Base-by-base conservation (phyloP, 2,329 filamentous ascomycete species). In the Dactylellina drechsleri region DNA sequence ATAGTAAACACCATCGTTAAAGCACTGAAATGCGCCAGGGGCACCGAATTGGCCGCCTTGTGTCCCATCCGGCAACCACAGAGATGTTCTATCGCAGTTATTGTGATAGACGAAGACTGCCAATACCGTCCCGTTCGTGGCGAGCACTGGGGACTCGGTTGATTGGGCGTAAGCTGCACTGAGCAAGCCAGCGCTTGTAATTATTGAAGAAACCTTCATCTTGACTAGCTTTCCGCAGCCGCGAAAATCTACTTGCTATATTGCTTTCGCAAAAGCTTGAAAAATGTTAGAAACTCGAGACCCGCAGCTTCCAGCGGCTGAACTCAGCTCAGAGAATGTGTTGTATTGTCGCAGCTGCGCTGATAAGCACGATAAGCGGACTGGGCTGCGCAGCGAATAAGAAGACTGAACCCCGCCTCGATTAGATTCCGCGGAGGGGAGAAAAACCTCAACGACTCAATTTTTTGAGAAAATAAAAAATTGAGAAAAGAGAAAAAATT, bases 81-180 rank as follows among this genome's bases (percentile, higher is more conserved):
- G 16, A 7, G 71, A 75, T 13, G 71, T 75, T 50, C 71, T 62
- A 18, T 75, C 71, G 59, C 71, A 75, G 41, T 75, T 45, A 16
- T 75, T 75, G 40, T 75, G 71, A 58, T 54, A 68, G 12, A 75
- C 49, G 36, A 75, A 75, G 10, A 75, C 71, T 7, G 58, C 47
- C 10, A 68, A 40, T 20, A 75, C 43, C 15, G 71, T 68, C 5
- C 71, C 64, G 40, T 75, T 75, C 18, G 54, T 40, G 16, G 50
- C 41, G 4, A 67, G 15, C 1, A 43, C 64, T 2, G 71, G 71
- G 15, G 71, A 75, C 16, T 15, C 40, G 2, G 18, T 54, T 2
- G 45, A 26, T 28, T 75, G 71, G n/a, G 58, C 64, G 28, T 45
- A 31, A 12, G 59, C 58, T n/a, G 28, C 18, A 12, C 43, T 52